Evolutionary conservation across 73 alveolate species (phyloP), one percentile per base, ranked within the genome.

Genomic region (Effrenium voratum): DNA sequence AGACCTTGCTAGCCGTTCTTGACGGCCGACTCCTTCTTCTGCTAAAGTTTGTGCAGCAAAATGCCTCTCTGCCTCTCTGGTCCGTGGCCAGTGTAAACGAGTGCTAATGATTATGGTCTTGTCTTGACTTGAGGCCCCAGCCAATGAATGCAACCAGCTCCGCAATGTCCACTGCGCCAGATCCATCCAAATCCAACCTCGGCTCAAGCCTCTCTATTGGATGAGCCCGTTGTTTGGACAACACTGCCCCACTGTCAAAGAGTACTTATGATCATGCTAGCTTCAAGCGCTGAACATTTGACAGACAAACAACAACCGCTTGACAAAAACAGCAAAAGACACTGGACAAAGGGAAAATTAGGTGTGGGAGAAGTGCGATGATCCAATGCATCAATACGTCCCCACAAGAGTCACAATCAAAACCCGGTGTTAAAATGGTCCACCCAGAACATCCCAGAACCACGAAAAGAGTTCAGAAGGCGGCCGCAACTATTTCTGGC

Each of bases 121-220:
- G 28, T 32, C 28, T 63, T 24, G 10, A 8, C 41, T 5, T 32
- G 6, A 49, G 92, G 46, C 5, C 22, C 36, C 13, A 47, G 16
- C 92, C 79, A 26, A 85, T 60, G 13, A 85, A 85, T 34, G 94
- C 45, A 30, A 85, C 94, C 13, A 85, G 94, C 80, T 85, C 94
- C 46, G 68, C 94, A n/a, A 85, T 85, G 66, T 85, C 94, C 8
- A 85, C 94, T 47, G 24, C 24, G 55, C 94, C 94, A 40, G 82
- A 85, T 32, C 52, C 94, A 46, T 85, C 76, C n/a, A 45, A 24
- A 63, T 85, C 94, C 82, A 85, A 38, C 94, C 94, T 85, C 47
- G 19, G 63, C 8, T 12, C 63, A 52, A 52, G 63, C 63, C 26
- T 52, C 63, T 12, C 8, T 52, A 8, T 52, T 8, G 63, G 19